Evolutionary conservation across 164 flowering plant species (phyloP), one percentile per base, ranked within the genome.

Genomic region (Berberis thunbergii): DNA sequence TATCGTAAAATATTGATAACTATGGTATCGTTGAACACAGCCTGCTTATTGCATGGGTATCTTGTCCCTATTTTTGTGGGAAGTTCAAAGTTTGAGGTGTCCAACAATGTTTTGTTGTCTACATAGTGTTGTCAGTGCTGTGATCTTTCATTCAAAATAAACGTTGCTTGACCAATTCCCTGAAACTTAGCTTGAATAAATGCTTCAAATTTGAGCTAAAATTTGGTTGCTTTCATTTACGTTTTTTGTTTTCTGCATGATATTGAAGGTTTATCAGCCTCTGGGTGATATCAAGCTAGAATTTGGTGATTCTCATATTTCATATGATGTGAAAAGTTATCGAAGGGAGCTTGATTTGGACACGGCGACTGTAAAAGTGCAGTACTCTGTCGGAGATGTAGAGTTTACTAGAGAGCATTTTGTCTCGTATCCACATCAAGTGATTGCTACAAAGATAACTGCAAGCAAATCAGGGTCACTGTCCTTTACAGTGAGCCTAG

Each of bases 221-320:
- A 1, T 50, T 50, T 50, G n/a, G n/a, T 50, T 52, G 10, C 10
- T 10, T 2, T 52, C 11, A 10, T 26, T 52, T 26, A 55, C 38
- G 26, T 3, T 13, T 54, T 7, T 39, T 48, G 39, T 49, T 68
- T 67, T 59, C 41, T 8, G 26, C 26, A 26, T 26, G 56, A 49
- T 79, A 6, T 48, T 83, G 77, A 71, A 91, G 97, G 93, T 82
- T 64, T 91, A 94, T 76, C 95, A 94, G 78, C 92, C 79, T 75
- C 78, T 94, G 44, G 98, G 98, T 40, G 91, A 91, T 67, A 76
- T 94, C 67, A 86, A 78, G 69, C 71, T 94, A 56, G 98, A 88
- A 6, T 88, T 94, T 76, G 88, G 83, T 66, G 84, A 81, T 63
- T 78, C 88, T 8, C 87, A 84, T 77, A 75, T 57, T 53, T 62